Conservation (phyloP, 805 yeast genomes). For the Lachancea kluyveri region DNA sequence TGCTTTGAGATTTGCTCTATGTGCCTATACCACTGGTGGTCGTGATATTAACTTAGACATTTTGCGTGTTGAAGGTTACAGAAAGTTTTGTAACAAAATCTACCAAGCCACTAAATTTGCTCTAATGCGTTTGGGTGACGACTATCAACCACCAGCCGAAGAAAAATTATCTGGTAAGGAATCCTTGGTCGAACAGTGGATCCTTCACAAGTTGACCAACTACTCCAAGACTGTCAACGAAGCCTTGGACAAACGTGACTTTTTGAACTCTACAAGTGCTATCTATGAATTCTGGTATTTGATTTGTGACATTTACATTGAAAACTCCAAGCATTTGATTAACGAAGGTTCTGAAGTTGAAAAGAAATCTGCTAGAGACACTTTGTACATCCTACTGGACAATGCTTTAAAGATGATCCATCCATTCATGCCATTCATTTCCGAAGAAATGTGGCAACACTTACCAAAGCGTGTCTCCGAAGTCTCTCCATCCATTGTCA, state of each 20-base stretch:
- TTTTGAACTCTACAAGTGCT: conserved; percentile 78
- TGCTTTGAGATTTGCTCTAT: conserved; percentile 94
- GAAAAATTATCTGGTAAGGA: conserved; percentile 66
- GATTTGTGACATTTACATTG: conserved; percentile 96
- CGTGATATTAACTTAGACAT: conserved; percentile 96
- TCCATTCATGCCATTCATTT: conserved; percentile 96
- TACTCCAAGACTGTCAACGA: conserved; percentile 61
- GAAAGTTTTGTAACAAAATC: conserved; percentile 98
- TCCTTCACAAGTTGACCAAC: conserved; percentile 73
- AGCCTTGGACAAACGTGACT: conserved; percentile 77
- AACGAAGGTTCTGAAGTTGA: conserved; percentile 85
- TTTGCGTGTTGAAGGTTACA: conserved; percentile 95
- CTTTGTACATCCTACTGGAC: conserved; percentile 87
- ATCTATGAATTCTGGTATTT: conserved; percentile 94
- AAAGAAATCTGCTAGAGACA: conserved; percentile 85
- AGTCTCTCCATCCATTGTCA: conserved; percentile 60
- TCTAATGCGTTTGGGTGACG: conserved; percentile 84
- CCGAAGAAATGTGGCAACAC: conserved; percentile 99
- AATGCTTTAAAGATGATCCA: conserved; percentile 87
- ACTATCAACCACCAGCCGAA: conserved; percentile 71
- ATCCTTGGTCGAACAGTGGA: conserved; percentile 95
- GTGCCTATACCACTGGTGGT: conserved; percentile 98
- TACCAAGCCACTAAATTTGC: conserved; percentile 98
- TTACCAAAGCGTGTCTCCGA: conserved; percentile 81
- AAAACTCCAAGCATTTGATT: conserved; percentile 89